Evolutionary conservation across 306 rosid genomes (phyloP).

Genomic region (Gleditsia sinensis): DNA sequence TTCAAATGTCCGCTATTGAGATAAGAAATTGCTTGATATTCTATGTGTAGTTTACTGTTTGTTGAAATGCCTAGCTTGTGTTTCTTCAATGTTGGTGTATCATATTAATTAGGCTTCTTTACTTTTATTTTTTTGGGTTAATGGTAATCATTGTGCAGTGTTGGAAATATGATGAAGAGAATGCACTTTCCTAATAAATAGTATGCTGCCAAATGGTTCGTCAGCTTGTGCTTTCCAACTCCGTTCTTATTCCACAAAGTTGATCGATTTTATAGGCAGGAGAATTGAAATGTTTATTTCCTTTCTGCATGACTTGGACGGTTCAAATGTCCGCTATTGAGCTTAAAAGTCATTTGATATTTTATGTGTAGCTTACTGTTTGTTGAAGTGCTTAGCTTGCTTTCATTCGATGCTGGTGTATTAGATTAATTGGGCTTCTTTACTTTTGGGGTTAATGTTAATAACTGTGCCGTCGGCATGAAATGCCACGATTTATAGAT

Average conservation of each 20-base stretch:
- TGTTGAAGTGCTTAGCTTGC: neutral
- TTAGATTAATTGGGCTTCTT: neutral
- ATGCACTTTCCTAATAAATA: too few relatives aligned
- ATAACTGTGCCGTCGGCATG: neutral
- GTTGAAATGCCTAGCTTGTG: neutral
- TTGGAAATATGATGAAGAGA: too few relatives aligned
- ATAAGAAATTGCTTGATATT: neutral
- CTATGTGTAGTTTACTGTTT: neutral
- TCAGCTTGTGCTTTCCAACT: neutral
- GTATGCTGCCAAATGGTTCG: conserved; percentile 92
- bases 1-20: neutral
- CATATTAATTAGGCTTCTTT: neutral
- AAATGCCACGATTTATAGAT: neutral
- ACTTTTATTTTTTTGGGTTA: neutral
- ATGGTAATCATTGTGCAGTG: neutral
- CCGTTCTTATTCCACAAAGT: neutral
- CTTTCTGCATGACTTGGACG: neutral
- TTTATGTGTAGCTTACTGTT: neutral
- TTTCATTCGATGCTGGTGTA: neutral
- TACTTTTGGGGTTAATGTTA: neutral
- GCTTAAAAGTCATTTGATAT: neutral
- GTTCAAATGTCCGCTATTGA: neutral
- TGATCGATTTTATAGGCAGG: neutral
- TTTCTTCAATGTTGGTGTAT: neutral
- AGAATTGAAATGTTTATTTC: neutral